These are phyloP conservation scores for Parafenestella ontariensis DNA, from an alignment of 2,329 filamentous ascomycete species.

Conservation along the genomic window DNA sequence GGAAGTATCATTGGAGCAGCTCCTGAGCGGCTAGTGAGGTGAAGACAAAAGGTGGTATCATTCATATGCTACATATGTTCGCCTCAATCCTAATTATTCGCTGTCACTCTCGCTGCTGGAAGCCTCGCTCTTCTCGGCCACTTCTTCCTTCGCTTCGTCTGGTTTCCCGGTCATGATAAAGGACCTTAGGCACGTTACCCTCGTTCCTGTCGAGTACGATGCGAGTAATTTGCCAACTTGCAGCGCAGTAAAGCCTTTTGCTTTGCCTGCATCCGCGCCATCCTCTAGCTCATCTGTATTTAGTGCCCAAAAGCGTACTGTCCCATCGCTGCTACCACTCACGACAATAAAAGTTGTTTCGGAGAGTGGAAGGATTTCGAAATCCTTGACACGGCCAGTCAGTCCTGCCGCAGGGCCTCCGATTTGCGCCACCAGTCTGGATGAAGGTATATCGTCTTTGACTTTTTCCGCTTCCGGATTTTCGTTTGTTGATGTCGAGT, in stretches of 20 bases:
- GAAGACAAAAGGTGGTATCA: conserved; percentile 17
- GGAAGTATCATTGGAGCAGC: neutral
- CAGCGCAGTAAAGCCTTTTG: conserved; percentile 35
- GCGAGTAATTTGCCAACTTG: conserved; percentile 74
- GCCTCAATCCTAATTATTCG: conserved; percentile 14
- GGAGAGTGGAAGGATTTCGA: conserved; percentile 66
- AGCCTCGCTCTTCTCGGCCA: conserved; percentile 22
- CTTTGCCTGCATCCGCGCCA: conserved; percentile 15
- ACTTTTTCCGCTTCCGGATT: conserved; percentile 41
- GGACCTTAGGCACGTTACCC: conserved; percentile 86
- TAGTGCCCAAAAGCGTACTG: conserved; percentile 78
- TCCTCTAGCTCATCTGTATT: conserved; percentile 33
- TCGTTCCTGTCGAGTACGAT: conserved; percentile 82
- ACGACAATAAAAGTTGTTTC: conserved; percentile 62
- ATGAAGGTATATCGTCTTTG: conserved; percentile 64
- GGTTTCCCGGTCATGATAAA: conserved; percentile 76
- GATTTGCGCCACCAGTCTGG: conserved; percentile 71
- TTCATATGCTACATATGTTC: conserved; percentile 3
- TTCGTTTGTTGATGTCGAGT: conserved; percentile 53
- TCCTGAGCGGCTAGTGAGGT: neutral
- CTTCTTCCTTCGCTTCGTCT: conserved; percentile 31
- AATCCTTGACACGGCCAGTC: conserved; percentile 83
- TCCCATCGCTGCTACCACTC: conserved; percentile 84
- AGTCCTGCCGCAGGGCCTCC: conserved; percentile 76
- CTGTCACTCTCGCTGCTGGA: conserved; percentile 31